Base-by-base conservation (phyloP, 1,284 basidiomycete genomes). In the Cutaneotrichosporon sp. region DNA sequence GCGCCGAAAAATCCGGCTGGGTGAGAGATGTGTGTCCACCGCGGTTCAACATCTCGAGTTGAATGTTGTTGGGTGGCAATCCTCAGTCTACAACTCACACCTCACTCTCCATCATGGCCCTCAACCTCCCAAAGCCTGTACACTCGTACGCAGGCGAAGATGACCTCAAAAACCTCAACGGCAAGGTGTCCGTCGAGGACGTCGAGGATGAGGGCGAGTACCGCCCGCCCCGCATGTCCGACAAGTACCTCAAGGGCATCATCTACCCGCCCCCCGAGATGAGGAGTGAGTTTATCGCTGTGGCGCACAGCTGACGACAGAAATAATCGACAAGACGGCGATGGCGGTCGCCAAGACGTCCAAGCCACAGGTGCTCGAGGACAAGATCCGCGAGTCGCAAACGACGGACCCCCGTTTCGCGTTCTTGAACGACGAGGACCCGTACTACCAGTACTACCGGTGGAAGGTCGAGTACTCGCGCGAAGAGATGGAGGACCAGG, bases 381-480 rank as follows among this genome's bases (percentile, higher is more conserved):
- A 93, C 78, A 95, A 95, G 83, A 93, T 98, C 77, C 87, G 92
- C 71, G 92, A 95, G 81, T 88, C 89, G 73, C 93, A 95, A 79
- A 91, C 92, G 81, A 86, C 87, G 67, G 94, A 97, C 83, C 91
- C 93, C 67, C 93, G 95, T 81, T 97, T 97, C 84, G 91, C 93
- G 60, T 98, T 98, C 83, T 85, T 98, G 78, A 93, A 94, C 81
- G 75, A 79, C 55, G 87, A 87, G 60, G 95, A 98, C 83, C 92
- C 95, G 70, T 98, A 95, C 82, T 91, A 97, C 87, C 90, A 90
- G 66, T 97, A 98, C 82, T 98, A 98, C 79, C 87, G 89, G 74
- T 87, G 94, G 82, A 87, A 89, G 75, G 87, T 94, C 80, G 86
- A 63, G 84, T 87, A 54, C 89, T 90, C 72, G 36, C 64, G 69